phyloP scores from a whole-genome alignment of 257 asterid genomes.

The Schizonepeta tenuifolia region DNA sequence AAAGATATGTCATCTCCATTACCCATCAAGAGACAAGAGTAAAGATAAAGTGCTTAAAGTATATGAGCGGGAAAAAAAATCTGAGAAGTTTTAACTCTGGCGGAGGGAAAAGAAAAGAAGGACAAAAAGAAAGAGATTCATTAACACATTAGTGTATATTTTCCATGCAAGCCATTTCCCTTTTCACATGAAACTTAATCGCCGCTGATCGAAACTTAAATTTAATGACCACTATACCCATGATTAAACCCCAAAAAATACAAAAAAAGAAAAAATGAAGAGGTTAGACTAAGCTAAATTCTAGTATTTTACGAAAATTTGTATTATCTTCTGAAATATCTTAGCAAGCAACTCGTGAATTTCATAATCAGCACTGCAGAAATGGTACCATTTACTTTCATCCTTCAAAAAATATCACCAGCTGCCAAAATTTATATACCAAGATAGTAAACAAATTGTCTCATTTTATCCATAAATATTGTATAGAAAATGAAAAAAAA shows the following conservation, averaged over 20 bases:
- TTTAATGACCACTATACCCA: background rate
- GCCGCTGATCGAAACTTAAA: background rate
- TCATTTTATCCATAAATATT: too few relatives aligned
- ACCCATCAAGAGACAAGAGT: background rate
- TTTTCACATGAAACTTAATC: background rate
- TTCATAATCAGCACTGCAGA: background rate
- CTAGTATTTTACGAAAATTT: background rate
- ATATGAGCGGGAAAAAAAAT: background rate
- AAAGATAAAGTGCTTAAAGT: background rate
- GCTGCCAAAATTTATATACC: too few relatives aligned
- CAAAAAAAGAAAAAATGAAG: too few relatives aligned
- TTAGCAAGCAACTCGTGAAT: background rate
- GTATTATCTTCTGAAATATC: background rate
- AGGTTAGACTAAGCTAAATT: background rate
- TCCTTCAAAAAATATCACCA: too few relatives aligned
- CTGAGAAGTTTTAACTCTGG: background rate
- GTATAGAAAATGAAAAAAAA: too few relatives aligned
- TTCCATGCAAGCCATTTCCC: background rate
- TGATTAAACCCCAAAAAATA: background rate
- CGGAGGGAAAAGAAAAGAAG: background rate
- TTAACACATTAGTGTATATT: background rate
- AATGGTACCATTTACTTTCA: too few relatives aligned
- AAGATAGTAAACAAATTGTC: too few relatives aligned
- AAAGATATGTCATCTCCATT: background rate
- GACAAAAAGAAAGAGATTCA: background rate